phyloP scores from a whole-genome alignment of 2,329 filamentous ascomycete species.

The Leptographium wingfieldii region DNA sequence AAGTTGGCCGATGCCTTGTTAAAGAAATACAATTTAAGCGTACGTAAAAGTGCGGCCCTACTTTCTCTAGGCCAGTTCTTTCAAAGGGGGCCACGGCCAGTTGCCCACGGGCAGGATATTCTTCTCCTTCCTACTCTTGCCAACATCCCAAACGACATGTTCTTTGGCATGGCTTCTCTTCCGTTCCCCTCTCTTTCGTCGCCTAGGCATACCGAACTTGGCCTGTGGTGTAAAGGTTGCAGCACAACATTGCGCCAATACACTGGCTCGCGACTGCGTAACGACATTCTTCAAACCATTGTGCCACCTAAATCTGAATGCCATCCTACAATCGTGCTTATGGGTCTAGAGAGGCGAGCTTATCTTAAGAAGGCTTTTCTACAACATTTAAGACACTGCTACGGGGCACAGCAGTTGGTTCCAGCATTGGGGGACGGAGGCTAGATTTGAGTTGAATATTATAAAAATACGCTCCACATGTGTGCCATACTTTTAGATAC shows the following conservation, averaged over 20 bases:
- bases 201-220: neutral
- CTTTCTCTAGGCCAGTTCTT: neutral
- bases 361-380: neutral
- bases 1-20: neutral
- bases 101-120: neutral
- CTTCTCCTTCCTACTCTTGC: neutral
- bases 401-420: neutral
- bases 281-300: neutral
- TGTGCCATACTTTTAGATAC: too few relatives aligned
- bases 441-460: too few relatives aligned
- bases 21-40: neutral
- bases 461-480: too few relatives aligned
- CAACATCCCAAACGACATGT: neutral
- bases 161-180: neutral
- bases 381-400: neutral
- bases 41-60: neutral
- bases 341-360: neutral
- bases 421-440: too few relatives aligned
- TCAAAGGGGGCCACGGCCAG: neutral
- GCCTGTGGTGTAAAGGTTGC: conserved; percentile 1
- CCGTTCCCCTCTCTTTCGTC: neutral
- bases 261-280: neutral
- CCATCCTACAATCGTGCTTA: neutral
- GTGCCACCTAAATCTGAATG: neutral
- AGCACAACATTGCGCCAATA: neutral